Percentiles rank a stretch among this genome's conserved stretches.
Evolutionary conservation across 2,329 filamentous ascomycete species (phyloP).

Genomic region (Cladosporium sp.): DNA sequence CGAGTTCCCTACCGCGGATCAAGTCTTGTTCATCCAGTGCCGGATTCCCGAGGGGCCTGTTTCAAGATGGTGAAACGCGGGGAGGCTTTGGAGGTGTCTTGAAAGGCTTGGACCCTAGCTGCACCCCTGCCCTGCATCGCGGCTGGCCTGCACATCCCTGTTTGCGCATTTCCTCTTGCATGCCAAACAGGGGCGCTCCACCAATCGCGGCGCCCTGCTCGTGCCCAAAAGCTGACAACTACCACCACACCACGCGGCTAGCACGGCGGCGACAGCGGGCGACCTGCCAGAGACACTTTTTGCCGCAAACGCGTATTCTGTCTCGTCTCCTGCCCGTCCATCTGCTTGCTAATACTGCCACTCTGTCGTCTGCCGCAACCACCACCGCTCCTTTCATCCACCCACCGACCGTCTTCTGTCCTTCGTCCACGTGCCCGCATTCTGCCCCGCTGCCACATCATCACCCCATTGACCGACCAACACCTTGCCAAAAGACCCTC

Average conservation of each 20-base stretch:
- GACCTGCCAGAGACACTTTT: background rate
- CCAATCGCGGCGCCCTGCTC: conserved; percentile 1
- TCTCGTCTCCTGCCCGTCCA: background rate
- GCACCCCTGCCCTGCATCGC: background rate
- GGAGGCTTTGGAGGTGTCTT: background rate
- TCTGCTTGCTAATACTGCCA: background rate
- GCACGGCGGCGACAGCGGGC: background rate
- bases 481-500: background rate
- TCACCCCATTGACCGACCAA: background rate
- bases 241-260: background rate
- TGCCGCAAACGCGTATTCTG: background rate
- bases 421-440: background rate
- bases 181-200: conserved; percentile 11
- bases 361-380: background rate
- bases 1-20: conserved; percentile 9
- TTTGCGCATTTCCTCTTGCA: background rate
- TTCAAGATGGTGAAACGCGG: conserved; percentile 12
- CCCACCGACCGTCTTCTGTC: background rate
- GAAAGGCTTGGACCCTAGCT: background rate
- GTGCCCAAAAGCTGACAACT: conserved; percentile 10
- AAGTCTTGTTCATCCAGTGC: conserved; percentile 10
- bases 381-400: background rate
- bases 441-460: background rate
- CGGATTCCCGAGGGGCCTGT: background rate
- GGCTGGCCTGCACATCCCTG: background rate